phyloP scores from a whole-genome alignment of 164 flowering plant genomes.

The Nelumbo lutea region DNA sequence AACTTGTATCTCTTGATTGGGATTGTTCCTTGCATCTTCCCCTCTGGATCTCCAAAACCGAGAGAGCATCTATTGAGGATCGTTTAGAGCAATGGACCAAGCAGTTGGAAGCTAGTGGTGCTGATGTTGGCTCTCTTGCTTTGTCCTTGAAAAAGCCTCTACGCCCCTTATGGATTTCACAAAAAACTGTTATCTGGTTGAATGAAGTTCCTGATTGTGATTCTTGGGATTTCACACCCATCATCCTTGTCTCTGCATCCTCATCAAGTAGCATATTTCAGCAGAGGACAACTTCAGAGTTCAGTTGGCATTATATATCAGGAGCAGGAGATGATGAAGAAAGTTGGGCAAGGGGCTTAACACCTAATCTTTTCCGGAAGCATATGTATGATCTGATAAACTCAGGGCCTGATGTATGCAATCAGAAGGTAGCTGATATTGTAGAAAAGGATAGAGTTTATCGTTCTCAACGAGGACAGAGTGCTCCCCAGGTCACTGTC shows the following conservation, averaged over 20 bases:
- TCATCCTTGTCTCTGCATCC: slow-evolving; percentile 83
- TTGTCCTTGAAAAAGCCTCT: slow-evolving; percentile 64
- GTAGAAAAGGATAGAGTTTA: slow-evolving; percentile 82
- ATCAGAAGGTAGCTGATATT: slow-evolving; percentile 80
- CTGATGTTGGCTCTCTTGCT: slow-evolving; percentile 70
- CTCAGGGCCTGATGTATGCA: slow-evolving; percentile 70
- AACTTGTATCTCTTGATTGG: slow-evolving; percentile 41
- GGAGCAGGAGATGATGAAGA: slow-evolving; percentile 99
- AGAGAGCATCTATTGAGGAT: slow-evolving; percentile 61
- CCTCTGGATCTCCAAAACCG: slow-evolving; percentile 76
- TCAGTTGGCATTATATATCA: slow-evolving; percentile 89
- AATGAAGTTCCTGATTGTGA: slow-evolving; percentile 90
- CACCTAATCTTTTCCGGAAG: slow-evolving; percentile 80
- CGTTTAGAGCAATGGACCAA: slow-evolving; percentile 72
- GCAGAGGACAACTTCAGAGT: slow-evolving; percentile 60
- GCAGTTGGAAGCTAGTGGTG: slow-evolving; percentile 72
- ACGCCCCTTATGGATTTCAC: slow-evolving; percentile 95
- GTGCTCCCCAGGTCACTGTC: slow-evolving; percentile 58
- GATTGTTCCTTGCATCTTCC: slow-evolving; percentile 96
- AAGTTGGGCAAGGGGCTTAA: slow-evolving; percentile 89
- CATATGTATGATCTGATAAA: slow-evolving; percentile 68
- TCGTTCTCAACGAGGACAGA: slow-evolving; percentile 62
- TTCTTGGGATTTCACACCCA: slow-evolving; percentile 93
- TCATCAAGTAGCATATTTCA: slow-evolving; percentile 41
- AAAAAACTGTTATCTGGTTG: slow-evolving; percentile 76